Evolutionary conservation across 2,329 filamentous ascomycete genomes (phyloP), one percentile per base, ranked within the genome.

Genomic region (Penicillium frequentans): DNA sequence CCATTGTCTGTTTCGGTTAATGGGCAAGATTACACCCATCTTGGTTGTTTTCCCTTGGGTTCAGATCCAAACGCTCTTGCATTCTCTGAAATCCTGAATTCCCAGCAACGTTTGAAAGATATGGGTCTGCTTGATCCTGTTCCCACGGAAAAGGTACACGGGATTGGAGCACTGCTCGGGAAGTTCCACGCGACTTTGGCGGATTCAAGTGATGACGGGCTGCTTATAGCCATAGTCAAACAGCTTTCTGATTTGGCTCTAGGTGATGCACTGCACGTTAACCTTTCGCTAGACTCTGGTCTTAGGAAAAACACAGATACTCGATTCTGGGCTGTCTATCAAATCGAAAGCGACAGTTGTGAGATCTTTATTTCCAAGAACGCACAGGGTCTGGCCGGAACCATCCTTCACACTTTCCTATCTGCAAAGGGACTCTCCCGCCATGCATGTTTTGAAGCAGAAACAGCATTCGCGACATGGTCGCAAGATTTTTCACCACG

Each of bases 21-120:
- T 7, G 77, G 77, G 2, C 57, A 69, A n/a, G 69, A 72, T 13
- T 77, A 74, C 54, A 73, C 71, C 35, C 60, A 68, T 14, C 66
- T 80, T 29, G 79, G 79, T 19, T 81, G 79, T 56, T 81, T 80
- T 54, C 79, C 79, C 23, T 62, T 82, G 1, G 79, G 80, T 2
- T 73, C 78, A 3, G 73, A 80, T 35, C 69, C 73, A 5, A 69
- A 75, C 1, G 57, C 69, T 13, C 65, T 74, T 31, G 73, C 76
- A 6, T 82, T 81, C 54, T 69, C 74, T 3, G 76, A 79, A 43
- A 69, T 82, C 24, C 69, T 80, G 31, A 69, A 75, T 44, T 76
- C 77, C 5, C 80, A 82, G 59, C 67, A 70, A 55, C 74, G 74
- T 14, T 68, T 81, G 1, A 75, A 73, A 55, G 67, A 71, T 8